Evolutionary conservation across 805 yeast genomes (phyloP).

Genomic region (Metschnikowia bowlesiae): DNA sequence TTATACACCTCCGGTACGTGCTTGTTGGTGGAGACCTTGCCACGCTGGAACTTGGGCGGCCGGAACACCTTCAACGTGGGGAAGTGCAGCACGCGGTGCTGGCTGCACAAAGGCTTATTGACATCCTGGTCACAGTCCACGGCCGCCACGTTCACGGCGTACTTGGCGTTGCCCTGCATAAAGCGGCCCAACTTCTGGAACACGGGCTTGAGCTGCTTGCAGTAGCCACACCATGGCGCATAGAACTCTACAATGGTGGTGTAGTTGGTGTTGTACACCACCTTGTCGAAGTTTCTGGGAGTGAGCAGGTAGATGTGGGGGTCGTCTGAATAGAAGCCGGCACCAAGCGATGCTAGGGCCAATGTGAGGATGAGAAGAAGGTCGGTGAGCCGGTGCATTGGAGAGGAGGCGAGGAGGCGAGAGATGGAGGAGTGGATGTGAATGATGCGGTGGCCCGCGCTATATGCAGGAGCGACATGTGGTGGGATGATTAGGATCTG

Average conservation of each 20-base stretch:
- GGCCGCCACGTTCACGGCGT: slow-evolving; percentile 64
- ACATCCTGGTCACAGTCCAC: slow-evolving; percentile 75
- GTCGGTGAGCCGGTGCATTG: background rate
- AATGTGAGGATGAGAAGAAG: background rate
- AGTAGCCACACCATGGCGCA: slow-evolving; percentile 99
- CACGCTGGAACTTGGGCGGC: slow-evolving; percentile 61
- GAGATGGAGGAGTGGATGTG: too few species aligned
- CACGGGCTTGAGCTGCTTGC: slow-evolving; percentile 65
- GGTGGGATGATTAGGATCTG: too few species aligned
- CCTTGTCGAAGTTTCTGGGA: slow-evolving; percentile 57
- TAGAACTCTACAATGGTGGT: slow-evolving; percentile 83
- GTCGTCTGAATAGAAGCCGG: slow-evolving; percentile 35
- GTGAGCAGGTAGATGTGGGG: slow-evolving; percentile 53
- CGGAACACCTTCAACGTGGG: slow-evolving; percentile 82
- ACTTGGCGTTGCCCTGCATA: slow-evolving; percentile 44
- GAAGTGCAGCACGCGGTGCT: slow-evolving; percentile 65
- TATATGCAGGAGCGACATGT: too few species aligned
- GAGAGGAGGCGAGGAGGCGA: background rate
- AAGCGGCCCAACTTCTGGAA: slow-evolving; percentile 60
- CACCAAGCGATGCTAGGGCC: slow-evolving; percentile 6
- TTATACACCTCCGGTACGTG: slow-evolving; percentile 55
- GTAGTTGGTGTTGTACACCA: slow-evolving; percentile 65
- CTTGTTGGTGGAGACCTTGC: slow-evolving; percentile 15
- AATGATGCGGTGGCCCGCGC: too few species aligned
- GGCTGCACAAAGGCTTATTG: slow-evolving; percentile 67